Conservation (phyloP, 805 yeast species). For the Wickerhamiella siamensis region DNA sequence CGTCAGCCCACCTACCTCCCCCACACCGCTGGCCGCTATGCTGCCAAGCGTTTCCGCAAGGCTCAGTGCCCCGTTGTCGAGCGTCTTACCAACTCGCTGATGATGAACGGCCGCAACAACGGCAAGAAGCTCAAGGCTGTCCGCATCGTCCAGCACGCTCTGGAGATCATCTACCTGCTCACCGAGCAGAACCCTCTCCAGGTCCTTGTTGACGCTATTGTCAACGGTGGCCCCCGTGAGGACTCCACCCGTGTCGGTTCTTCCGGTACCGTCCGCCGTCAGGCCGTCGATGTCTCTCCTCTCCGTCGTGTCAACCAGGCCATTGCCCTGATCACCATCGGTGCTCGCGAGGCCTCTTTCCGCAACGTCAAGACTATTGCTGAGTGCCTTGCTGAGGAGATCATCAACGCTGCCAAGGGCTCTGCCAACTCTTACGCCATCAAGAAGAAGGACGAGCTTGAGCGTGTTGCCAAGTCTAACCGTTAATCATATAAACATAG, state of each 20-base stretch:
- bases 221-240: slow-evolving; percentile 99
- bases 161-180: slow-evolving; percentile 92
- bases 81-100: slow-evolving; percentile 98
- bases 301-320: slow-evolving; percentile 99
- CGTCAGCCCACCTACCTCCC: slow-evolving; percentile 94
- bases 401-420: slow-evolving; percentile 99
- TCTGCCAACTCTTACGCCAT: slow-evolving; percentile 99
- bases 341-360: slow-evolving; percentile 99
- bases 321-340: slow-evolving; percentile 91
- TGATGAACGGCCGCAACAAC: slow-evolving; percentile 99
- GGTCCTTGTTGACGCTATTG: slow-evolving; percentile 96
- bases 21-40: slow-evolving; percentile 99
- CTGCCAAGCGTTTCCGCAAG: slow-evolving; percentile 99
- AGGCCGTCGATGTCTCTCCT: slow-evolving; percentile 99
- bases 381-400: slow-evolving; percentile 99
- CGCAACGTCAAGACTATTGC: slow-evolving; percentile 99
- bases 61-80: slow-evolving; percentile 98
- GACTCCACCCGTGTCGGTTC: slow-evolving; percentile 99
- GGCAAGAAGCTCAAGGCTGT: slow-evolving; percentile 99
- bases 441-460: slow-evolving; percentile 99
- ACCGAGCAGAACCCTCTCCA: slow-evolving; percentile 99
- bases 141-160: slow-evolving; percentile 98
- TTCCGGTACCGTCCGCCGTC: slow-evolving; percentile 99
- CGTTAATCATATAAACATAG: slow-evolving; percentile 47
- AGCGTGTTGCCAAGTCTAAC: slow-evolving; percentile 99